These are phyloP conservation scores for Nidula microcarpa DNA, from an alignment of 768 basidiomycete species.

Conservation along the genomic window DNA sequence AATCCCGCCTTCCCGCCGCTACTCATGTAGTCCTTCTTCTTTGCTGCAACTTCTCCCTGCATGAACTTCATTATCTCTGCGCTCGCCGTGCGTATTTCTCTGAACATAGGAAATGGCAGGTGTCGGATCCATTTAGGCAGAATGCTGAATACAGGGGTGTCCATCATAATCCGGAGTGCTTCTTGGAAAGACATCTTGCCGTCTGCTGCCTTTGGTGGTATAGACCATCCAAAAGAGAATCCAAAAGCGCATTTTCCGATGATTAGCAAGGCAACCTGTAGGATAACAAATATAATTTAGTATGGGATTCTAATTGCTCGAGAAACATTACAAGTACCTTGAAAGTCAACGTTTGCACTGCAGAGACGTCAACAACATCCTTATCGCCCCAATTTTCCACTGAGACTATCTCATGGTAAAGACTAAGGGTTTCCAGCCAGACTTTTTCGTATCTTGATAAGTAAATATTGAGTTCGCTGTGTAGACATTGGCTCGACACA, in stretches of 20 bases:
- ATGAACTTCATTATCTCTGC: no score
- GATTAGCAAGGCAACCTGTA: neutral
- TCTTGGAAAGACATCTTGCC: neutral
- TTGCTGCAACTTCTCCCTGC: neutral
- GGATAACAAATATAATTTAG: neutral
- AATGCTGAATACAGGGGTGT: neutral
- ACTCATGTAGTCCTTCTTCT: neutral
- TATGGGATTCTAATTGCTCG: neutral
- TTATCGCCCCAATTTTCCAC: conserved; percentile 22
- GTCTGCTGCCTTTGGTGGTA: neutral
- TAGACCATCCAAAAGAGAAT: neutral
- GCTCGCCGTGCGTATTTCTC: neutral
- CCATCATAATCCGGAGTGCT: neutral
- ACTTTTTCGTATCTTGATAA: conserved; percentile 27
- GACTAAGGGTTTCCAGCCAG: conserved; percentile 26
- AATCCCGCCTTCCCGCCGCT: neutral
- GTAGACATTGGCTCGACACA: neutral
- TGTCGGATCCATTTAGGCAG: neutral
- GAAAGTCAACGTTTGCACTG: conserved; percentile 23
- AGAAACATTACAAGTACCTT: conserved; percentile 15
- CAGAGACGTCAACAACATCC: conserved; percentile 13
- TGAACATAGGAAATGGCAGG: conserved; percentile 11
- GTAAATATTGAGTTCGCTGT: conserved; percentile 1
- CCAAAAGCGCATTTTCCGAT: conserved; percentile 3
- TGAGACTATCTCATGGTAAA: conserved; percentile 27